These are phyloP conservation scores for Ogataea neopini DNA, from an alignment of 805 yeast genomes.

Conservation along the genomic window DNA sequence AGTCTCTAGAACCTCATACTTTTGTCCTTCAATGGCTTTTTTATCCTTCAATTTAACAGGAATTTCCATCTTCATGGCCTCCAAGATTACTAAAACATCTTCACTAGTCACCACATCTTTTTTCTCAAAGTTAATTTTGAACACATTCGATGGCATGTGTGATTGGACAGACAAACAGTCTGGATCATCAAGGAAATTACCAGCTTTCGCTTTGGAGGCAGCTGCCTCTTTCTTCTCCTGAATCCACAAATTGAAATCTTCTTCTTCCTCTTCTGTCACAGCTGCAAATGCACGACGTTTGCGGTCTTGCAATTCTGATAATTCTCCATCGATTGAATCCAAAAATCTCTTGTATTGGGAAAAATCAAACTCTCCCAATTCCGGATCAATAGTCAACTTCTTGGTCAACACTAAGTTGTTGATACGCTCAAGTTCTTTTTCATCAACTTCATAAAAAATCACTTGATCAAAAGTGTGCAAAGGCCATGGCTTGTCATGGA, in stretches of 20 bases:
- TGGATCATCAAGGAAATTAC: slow-evolving; percentile 41
- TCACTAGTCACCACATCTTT: slow-evolving; percentile 73
- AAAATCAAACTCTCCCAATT: slow-evolving; percentile 36
- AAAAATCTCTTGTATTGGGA: slow-evolving; percentile 33
- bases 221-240: slow-evolving; percentile 47
- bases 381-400: slow-evolving; percentile 30
- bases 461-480: slow-evolving; percentile 91
- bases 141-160: slow-evolving; percentile 92
- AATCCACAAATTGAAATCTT: slow-evolving; percentile 47
- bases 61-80: slow-evolving; percentile 98
- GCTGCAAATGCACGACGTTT: slow-evolving; percentile 78
- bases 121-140: slow-evolving; percentile 85
- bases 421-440: slow-evolving; percentile 30
- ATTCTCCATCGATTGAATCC: slow-evolving; percentile 31
- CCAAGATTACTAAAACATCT: slow-evolving; percentile 83
- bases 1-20: slow-evolving; percentile 70
- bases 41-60: slow-evolving; percentile 15
- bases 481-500: slow-evolving; percentile 76
- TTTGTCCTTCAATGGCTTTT: slow-evolving; percentile 68
- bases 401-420: slow-evolving; percentile 35
- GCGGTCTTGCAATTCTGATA: slow-evolving; percentile 19
- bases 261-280: slow-evolving; percentile 72
- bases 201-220: slow-evolving; percentile 7
- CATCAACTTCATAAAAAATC: slow-evolving; percentile 44
- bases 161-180: slow-evolving; percentile 81